Percentiles rank a stretch among this genome's conserved stretches.
phyloP scores from a whole-genome alignment of 495 filamentous ascomycete genomes.

The Lichenothelia convexa region DNA sequence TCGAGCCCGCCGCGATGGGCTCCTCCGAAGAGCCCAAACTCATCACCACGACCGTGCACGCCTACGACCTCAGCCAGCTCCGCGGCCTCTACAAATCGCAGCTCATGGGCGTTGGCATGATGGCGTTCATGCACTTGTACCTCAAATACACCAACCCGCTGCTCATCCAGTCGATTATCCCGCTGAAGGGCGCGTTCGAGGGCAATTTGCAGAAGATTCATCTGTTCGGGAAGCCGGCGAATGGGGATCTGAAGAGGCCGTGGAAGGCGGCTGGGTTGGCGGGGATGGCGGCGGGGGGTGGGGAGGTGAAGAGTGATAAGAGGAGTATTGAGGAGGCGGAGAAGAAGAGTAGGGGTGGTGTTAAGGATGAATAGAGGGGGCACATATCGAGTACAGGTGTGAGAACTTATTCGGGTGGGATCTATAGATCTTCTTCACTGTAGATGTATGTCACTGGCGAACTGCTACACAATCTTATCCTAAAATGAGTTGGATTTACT shows the following conservation, averaged over 20 bases:
- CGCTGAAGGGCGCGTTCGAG: slow-evolving; percentile 87
- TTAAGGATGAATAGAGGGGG: slow-evolving; percentile 24
- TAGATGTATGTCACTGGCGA: too few species aligned
- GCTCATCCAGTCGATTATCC: slow-evolving; percentile 95
- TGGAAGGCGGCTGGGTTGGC: slow-evolving; percentile 65
- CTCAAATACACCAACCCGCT: slow-evolving; percentile 99
- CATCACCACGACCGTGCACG: slow-evolving; percentile 84
- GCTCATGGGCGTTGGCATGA: slow-evolving; percentile 92
- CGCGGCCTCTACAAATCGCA: slow-evolving; percentile 67
- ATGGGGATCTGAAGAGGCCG: slow-evolving; percentile 79
- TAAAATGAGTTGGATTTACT: too few species aligned
- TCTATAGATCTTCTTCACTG: too few species aligned
- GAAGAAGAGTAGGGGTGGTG: slow-evolving; percentile 21
- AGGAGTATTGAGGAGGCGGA: slow-evolving; percentile 50
- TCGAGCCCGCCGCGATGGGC: slow-evolving; percentile 85
- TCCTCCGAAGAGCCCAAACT: slow-evolving; percentile 83
- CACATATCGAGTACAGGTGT: not conserved
- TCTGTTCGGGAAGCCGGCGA: slow-evolving; percentile 73
- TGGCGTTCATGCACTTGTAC: slow-evolving; percentile 96
- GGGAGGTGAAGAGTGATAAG: slow-evolving; percentile 79
- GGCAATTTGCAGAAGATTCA: slow-evolving; percentile 91
- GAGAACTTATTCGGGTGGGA: too few species aligned
- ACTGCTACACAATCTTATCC: too few species aligned
- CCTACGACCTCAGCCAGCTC: slow-evolving; percentile 78
- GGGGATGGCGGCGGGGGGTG: slow-evolving; percentile 57